These are phyloP conservation scores for Boletus rufocinnamomeus DNA, from an alignment of 768 basidiomycete species.

Conservation along the genomic window DNA sequence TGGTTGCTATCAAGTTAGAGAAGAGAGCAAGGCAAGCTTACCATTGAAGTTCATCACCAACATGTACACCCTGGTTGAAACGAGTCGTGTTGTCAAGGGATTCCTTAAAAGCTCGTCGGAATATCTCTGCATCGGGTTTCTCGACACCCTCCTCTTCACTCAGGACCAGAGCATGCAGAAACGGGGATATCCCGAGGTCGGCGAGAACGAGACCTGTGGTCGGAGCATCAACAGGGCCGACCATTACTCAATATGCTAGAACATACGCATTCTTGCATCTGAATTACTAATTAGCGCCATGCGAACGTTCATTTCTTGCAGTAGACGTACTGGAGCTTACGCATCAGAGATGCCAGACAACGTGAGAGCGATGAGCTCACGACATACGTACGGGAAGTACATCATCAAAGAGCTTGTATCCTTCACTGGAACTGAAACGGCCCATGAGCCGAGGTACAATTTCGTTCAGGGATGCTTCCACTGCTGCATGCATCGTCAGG, in stretches of 20 bases:
- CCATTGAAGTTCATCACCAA: slow-evolving; percentile 75
- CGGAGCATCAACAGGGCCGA: slow-evolving; percentile 2
- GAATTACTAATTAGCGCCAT: slow-evolving; percentile 73
- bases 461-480: slow-evolving; percentile 51
- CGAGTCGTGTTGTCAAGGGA: neutral
- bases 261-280: slow-evolving; percentile 69
- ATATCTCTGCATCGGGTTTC: slow-evolving; percentile 67
- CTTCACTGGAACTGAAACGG: slow-evolving; percentile 70
- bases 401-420: slow-evolving; percentile 64
- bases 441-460: slow-evolving; percentile 65
- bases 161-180: slow-evolving; percentile 57
- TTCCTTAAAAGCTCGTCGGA: slow-evolving; percentile 42
- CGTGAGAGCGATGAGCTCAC: neutral
- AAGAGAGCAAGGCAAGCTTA: slow-evolving; percentile 34
- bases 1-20: slow-evolving; percentile 4
- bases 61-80: slow-evolving; percentile 55
- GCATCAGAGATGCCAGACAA: slow-evolving; percentile 9
- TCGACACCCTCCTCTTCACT: slow-evolving; percentile 71
- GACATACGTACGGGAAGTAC: slow-evolving; percentile 46
- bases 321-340: slow-evolving; percentile 40
- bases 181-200: slow-evolving; percentile 56
- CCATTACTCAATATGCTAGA: neutral
- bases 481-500: slow-evolving; percentile 40
- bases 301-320: slow-evolving; percentile 47
- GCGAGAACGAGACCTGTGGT: slow-evolving; percentile 49